A percentile compares a stretch with the other conserved stretches of the same genome.
Conservation (phyloP, 176 grass and related monocot species). For the Lolium perenne region DNA sequence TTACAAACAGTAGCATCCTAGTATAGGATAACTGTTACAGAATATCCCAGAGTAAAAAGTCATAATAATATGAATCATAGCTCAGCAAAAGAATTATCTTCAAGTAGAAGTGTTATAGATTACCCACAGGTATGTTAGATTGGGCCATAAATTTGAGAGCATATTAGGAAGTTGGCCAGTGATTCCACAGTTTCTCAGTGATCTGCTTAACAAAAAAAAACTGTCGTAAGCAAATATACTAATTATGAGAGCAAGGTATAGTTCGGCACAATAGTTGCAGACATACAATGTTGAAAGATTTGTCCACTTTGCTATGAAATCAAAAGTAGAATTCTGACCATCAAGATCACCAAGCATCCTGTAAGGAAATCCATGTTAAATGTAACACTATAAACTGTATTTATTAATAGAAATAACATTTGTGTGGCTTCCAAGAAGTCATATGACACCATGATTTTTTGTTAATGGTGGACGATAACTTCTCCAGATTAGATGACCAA, state of each 20-base stretch:
- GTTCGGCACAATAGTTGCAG: not conserved
- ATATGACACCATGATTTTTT: not conserved
- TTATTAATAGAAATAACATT: not conserved
- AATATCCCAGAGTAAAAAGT: not conserved
- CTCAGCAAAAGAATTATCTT: not conserved
- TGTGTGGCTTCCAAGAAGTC: not conserved
- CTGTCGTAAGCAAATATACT: not conserved
- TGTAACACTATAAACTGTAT: too few relatives aligned
- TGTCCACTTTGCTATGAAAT: constrained; percentile 43
- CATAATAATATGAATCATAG: not conserved
- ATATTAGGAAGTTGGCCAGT: not conserved
- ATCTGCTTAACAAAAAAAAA: constrained; percentile 46
- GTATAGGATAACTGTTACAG: not conserved
- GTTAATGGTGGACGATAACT: not conserved
- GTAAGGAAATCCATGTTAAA: not conserved
- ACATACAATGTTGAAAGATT: constrained; percentile 52
- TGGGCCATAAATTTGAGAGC: not conserved
- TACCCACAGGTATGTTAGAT: constrained; percentile 51
- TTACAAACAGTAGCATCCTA: constrained; percentile 15
- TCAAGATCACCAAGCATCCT: constrained; percentile 68
- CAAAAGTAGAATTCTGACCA: constrained; percentile 13
- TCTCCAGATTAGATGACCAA: constrained; percentile 3
- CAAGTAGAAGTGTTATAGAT: constrained; percentile 3
- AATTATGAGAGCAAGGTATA: not conserved
- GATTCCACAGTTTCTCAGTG: constrained; percentile 46